Conservation (phyloP, 495 filamentous ascomycete genomes). For the Neurospora sp. region DNA sequence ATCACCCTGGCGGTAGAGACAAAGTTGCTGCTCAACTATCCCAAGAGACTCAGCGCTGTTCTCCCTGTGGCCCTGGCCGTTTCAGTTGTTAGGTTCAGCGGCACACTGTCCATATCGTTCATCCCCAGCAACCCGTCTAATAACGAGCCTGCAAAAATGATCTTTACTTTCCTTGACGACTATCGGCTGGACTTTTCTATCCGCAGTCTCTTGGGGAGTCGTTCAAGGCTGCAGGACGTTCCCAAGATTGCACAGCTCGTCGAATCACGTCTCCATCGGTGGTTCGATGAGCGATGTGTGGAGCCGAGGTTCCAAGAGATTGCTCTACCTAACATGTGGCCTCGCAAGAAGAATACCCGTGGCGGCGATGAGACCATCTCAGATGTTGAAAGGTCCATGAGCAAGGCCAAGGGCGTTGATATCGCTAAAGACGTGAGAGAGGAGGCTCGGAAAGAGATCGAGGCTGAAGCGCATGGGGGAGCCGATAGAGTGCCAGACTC, state of each 20-base stretch:
- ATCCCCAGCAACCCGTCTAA: constrained; percentile 56
- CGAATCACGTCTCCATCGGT: constrained; percentile 80
- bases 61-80: constrained; percentile 86
- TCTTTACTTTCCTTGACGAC: constrained; percentile 90
- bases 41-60: constrained; percentile 79
- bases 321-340: constrained; percentile 87
- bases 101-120: constrained; percentile 86
- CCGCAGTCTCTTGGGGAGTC: constrained; percentile 81
- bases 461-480: constrained; percentile 31
- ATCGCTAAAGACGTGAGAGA: constrained; percentile 35
- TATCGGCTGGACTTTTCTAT: constrained; percentile 90
- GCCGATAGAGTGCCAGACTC: constrained; percentile 26
- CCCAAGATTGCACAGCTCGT: constrained; percentile 95
- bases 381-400: constrained; percentile 28
- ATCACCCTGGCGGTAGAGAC: constrained; percentile 92
- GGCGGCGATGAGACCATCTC: constrained; percentile 44
- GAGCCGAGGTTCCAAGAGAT: constrained; percentile 96
- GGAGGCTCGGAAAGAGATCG: constrained; percentile 36
- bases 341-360: constrained; percentile 72
- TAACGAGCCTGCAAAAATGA: constrained; percentile 64
- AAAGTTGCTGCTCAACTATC: constrained; percentile 86
- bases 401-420: constrained; percentile 40
- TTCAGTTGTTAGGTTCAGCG: constrained; percentile 85
- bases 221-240: constrained; percentile 85
- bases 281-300: constrained; percentile 95